Percentiles rank a stretch among this genome's conserved stretches.
These are phyloP conservation scores for Crithidia thermophila DNA, from an alignment of 208 protist genomes.

Conservation along the genomic window DNA sequence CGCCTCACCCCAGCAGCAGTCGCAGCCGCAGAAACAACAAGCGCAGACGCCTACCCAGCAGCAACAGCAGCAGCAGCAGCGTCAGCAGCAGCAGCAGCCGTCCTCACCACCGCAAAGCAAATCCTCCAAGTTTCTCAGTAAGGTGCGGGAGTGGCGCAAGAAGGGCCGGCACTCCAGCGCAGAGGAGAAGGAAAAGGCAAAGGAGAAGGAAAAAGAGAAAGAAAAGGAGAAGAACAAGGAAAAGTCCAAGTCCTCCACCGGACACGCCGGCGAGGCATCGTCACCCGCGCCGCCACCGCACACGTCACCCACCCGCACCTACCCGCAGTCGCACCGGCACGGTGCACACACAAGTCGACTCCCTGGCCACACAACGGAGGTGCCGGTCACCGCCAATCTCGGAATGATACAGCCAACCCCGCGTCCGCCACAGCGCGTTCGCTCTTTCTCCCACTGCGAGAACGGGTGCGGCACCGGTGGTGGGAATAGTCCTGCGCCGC, in stretches of 20 bases:
- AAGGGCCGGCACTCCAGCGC: neutral
- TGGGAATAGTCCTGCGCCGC: neutral
- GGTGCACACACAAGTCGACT: neutral
- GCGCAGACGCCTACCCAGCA: too few species aligned
- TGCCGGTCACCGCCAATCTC: neutral
- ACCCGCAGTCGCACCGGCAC: neutral
- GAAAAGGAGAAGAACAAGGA: neutral
- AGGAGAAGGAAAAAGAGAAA: neutral
- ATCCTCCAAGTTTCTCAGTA: slow-evolving; percentile 2
- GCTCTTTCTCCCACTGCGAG: neutral
- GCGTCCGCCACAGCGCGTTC: neutral
- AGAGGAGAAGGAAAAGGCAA: neutral
- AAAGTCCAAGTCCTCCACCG: neutral
- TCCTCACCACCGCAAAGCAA: neutral
- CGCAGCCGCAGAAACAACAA: neutral
- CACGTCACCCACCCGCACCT: neutral
- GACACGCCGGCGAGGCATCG: neutral
- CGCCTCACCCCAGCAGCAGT: too few species aligned
- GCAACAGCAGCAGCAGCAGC: neutral
- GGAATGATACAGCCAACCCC: neutral
- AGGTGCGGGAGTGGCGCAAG: slow-evolving; percentile 9
- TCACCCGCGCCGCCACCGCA: neutral
- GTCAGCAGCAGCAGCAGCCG: neutral
- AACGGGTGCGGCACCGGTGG: too few species aligned
- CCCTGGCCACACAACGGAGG: neutral